phyloP scores from a whole-genome alignment of 305 asterid genomes.

The Ruellia speciosa region DNA sequence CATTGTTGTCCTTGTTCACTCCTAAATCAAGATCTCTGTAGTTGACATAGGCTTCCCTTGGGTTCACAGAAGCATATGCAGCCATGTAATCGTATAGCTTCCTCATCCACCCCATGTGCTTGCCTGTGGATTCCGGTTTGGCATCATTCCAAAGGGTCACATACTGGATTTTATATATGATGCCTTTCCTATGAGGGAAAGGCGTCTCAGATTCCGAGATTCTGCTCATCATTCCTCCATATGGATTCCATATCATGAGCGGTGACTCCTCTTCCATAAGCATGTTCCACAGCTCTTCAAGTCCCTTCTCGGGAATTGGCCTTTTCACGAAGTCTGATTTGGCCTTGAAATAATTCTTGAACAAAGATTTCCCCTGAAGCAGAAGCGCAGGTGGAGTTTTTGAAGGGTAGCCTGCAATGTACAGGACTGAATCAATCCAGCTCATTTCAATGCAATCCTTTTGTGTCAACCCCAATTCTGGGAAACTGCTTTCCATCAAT shows the following conservation, averaged over 20 bases:
- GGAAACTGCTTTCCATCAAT: constrained; percentile 41
- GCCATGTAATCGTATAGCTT: constrained; percentile 49
- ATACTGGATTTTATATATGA: constrained; percentile 44
- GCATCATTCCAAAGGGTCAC: constrained; percentile 44
- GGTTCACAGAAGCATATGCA: constrained; percentile 41
- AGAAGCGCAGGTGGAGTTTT: constrained; percentile 51
- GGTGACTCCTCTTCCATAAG: constrained; percentile 50
- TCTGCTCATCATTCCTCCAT: constrained; percentile 65
- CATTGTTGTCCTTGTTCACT: constrained; percentile 23
- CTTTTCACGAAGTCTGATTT: constrained; percentile 52
- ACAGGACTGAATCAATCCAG: constrained; percentile 66
- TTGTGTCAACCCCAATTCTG: constrained; percentile 47
- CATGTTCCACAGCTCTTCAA: constrained; percentile 55
- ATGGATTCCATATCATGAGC: constrained; percentile 46
- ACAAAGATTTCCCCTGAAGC: constrained; percentile 61
- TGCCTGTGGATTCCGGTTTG: constrained; percentile 29
- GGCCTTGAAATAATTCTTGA: constrained; percentile 70
- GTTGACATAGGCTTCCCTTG: constrained; percentile 67
- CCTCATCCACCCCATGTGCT: constrained; percentile 54
- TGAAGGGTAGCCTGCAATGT: constrained; percentile 47
- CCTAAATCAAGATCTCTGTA: constrained; percentile 48
- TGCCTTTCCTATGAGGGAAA: constrained; percentile 60
- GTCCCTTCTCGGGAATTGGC: constrained; percentile 48
- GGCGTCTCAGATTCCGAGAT: constrained; percentile 51
- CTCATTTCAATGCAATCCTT: constrained; percentile 58